Conservation (phyloP, 164 flowering plant species). For the Vitis rupestris region DNA sequence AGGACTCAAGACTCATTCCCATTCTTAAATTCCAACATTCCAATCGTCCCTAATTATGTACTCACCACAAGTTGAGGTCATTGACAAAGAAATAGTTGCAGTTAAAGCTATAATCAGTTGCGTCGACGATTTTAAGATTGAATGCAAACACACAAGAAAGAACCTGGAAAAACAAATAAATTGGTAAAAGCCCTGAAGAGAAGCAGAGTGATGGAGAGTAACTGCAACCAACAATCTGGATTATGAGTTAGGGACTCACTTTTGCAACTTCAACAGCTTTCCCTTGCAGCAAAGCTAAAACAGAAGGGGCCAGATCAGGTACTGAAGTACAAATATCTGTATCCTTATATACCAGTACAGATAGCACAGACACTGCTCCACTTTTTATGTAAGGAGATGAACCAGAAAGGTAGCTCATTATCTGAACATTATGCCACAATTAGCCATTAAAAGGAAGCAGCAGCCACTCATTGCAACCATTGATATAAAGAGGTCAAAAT, state of each 20-base stretch:
- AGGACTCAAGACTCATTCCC: no score
- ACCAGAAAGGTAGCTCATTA: constrained; percentile 84
- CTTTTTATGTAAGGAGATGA: constrained; percentile 85
- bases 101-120: no score
- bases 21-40: no score
- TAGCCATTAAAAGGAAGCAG: constrained; percentile 1
- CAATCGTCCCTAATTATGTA: no score
- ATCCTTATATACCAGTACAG: constrained; percentile 69
- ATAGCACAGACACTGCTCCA: constrained; percentile 89
- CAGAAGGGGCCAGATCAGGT: constrained; percentile 69
- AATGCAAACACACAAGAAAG: no score
- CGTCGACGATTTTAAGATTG: no score
- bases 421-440: constrained; percentile 38
- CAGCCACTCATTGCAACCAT: not conserved
- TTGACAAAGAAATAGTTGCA: no score
- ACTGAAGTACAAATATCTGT: constrained; percentile 46
- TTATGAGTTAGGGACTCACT: constrained; percentile 36
- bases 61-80: no score
- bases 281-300: constrained; percentile 60
- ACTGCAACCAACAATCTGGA: not conserved
- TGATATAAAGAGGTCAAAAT: not conserved
- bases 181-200: no score
- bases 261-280: constrained; percentile 75
- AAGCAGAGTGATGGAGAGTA: not conserved
- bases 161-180: no score